These are phyloP conservation scores for Hippophae tibetana DNA, from an alignment of 306 rosid genomes.

Conservation along the genomic window DNA sequence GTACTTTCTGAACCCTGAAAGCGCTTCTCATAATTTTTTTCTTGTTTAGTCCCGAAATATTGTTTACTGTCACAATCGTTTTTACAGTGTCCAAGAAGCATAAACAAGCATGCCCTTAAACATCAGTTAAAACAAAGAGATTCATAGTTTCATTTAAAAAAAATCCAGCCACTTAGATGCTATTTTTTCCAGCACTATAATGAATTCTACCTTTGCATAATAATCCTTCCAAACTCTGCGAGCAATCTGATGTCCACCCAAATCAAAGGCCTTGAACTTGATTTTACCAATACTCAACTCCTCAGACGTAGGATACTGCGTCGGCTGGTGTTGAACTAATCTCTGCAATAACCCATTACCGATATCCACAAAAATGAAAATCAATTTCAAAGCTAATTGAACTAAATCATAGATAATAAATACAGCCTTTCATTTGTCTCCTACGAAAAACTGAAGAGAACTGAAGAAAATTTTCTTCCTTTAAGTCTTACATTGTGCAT, in stretches of 20 bases:
- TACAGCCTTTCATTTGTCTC: background rate
- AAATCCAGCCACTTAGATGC: no score
- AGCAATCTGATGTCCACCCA: slow-evolving; percentile 81
- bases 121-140: no score
- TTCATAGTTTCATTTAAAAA: no score
- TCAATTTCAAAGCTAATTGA: background rate
- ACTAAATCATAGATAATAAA: background rate
- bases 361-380: background rate
- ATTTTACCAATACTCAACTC: slow-evolving; percentile 80
- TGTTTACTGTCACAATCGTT: no score
- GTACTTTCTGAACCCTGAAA: no score
- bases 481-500: background rate
- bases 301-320: slow-evolving; percentile 75
- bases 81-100: background rate
- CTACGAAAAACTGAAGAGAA: background rate
- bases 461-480: background rate
- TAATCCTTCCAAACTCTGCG: slow-evolving; percentile 85
- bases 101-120: background rate
- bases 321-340: slow-evolving; percentile 79
- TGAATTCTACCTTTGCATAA: slow-evolving; percentile 55
- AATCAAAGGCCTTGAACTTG: slow-evolving; percentile 84
- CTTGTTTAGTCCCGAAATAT: no score
- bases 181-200: background rate
- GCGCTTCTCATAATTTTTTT: no score
- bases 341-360: slow-evolving; percentile 45